Percentiles rank a stretch among this genome's conserved stretches.
phyloP scores from a whole-genome alignment of 805 yeast genomes.

The Ogataea siamensis region DNA sequence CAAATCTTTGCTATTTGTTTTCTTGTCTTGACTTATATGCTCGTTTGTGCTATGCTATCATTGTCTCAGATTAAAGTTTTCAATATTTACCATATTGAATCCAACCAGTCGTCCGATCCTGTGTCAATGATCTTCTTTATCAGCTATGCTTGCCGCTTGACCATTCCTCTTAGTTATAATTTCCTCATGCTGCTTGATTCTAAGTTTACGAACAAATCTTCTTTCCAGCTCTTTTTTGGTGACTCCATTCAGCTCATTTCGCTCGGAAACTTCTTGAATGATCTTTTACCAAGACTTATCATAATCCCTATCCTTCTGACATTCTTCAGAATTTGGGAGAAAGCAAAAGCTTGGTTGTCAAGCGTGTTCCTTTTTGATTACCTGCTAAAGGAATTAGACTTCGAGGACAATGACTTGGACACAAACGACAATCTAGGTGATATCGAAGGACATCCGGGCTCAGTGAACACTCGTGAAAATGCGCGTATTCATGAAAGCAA shows the following conservation, averaged over 20 bases:
- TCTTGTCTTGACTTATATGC: slow-evolving; percentile 60
- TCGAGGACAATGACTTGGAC: slow-evolving; percentile 17
- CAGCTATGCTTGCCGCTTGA: slow-evolving; percentile 75
- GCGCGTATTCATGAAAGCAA: slow-evolving; percentile 30
- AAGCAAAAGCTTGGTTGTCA: slow-evolving; percentile 39
- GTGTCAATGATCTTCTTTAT: slow-evolving; percentile 75
- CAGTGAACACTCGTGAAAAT: slow-evolving; percentile 19
- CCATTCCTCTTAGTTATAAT: slow-evolving; percentile 80
- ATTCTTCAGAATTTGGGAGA: slow-evolving; percentile 64
- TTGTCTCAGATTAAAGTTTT: slow-evolving; percentile 67
- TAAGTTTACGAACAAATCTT: slow-evolving; percentile 33
- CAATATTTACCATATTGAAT: slow-evolving; percentile 69
- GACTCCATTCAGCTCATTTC: slow-evolving; percentile 72
- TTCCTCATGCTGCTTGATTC: slow-evolving; percentile 61
- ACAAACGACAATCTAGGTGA: slow-evolving; percentile 9
- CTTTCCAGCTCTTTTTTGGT: slow-evolving; percentile 74
- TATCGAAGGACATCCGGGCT: slow-evolving; percentile 15
- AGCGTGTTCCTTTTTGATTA: slow-evolving; percentile 33
- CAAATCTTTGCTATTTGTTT: slow-evolving; percentile 43
- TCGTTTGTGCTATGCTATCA: slow-evolving; percentile 62
- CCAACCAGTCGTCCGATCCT: slow-evolving; percentile 67
- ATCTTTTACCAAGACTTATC: slow-evolving; percentile 72
- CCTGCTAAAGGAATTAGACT: slow-evolving; percentile 33
- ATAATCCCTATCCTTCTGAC: slow-evolving; percentile 69
- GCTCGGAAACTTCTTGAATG: slow-evolving; percentile 67